Conservation (phyloP, 257 asterid genomes). For the Solanum dulcamara region DNA sequence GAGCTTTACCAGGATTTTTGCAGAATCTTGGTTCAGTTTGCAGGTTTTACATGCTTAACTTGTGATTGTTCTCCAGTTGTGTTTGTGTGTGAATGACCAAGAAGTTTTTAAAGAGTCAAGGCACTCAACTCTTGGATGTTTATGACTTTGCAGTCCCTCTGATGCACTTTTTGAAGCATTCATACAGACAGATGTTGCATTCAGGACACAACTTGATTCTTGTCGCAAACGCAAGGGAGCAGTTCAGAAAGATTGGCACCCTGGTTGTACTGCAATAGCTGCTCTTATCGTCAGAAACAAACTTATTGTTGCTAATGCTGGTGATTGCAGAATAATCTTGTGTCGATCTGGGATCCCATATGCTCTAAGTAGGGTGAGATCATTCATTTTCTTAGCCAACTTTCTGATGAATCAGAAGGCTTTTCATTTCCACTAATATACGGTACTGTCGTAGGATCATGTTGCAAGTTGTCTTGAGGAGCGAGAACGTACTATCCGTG, state of each 20-base stretch:
- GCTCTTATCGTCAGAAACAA: constrained; percentile 56
- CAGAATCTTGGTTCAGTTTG: constrained; percentile 28
- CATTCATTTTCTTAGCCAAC: background rate
- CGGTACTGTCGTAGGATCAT: constrained; percentile 68
- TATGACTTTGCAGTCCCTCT: constrained; percentile 45
- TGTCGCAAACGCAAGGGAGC: constrained; percentile 43
- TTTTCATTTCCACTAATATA: background rate
- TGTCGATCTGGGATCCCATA: constrained; percentile 65
- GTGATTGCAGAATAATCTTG: constrained; percentile 81
- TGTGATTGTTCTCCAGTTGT: background rate
- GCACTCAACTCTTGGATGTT: background rate
- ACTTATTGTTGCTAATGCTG: constrained; percentile 92
- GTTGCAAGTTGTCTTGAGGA: constrained; percentile 81
- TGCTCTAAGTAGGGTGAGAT: constrained; percentile 80
- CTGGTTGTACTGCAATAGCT: constrained; percentile 92
- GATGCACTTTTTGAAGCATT: constrained; percentile 72
- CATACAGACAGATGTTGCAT: constrained; percentile 65
- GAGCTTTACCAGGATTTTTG: constrained; percentile 77
- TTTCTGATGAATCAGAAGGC: background rate
- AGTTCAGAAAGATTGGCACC: constrained; percentile 64
- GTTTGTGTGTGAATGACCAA: background rate
- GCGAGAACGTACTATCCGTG: constrained; percentile 66
- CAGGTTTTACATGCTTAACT: constrained; percentile 26
- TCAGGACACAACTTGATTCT: constrained; percentile 54
- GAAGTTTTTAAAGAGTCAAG: background rate